A percentile compares a stretch with the other conserved stretches of the same genome.
These are phyloP conservation scores for Eucalyptus pauciflora DNA, from an alignment of 345 rosid species.

Conservation along the genomic window DNA sequence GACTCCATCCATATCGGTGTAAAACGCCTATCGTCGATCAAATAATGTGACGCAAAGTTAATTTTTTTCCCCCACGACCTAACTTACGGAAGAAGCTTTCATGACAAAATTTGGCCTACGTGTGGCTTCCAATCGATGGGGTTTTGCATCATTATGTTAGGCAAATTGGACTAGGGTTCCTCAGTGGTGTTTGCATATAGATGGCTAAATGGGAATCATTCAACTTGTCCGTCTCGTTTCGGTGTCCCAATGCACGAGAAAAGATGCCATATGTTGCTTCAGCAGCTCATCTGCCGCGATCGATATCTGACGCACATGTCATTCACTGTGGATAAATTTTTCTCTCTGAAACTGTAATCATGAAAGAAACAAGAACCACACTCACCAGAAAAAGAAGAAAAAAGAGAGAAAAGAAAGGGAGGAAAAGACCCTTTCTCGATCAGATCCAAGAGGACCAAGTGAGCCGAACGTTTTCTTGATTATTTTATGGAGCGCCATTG, in stretches of 20 bases:
- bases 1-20: fast-evolving
- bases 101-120: neutral
- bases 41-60: no score
- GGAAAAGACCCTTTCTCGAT: neutral
- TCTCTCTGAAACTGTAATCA: neutral
- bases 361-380: neutral
- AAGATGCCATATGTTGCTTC: neutral
- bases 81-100: neutral
- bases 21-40: neutral
- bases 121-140: neutral
- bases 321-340: neutral
- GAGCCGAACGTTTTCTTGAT: neutral
- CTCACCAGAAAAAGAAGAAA: neutral
- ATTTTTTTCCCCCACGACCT: neutral
- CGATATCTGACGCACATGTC: neutral
- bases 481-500: neutral
- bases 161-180: neutral
- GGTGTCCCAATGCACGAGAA: neutral
- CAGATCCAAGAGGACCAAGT: neutral
- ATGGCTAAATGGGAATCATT: neutral
- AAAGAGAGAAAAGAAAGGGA: neutral
- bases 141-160: neutral
- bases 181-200: neutral
- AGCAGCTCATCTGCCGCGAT: neutral
- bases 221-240: neutral